A percentile compares a stretch with the other conserved stretches of the same genome.
Evolutionary conservation across 768 basidiomycete species (phyloP).

Genomic region (Lentinula sp.): DNA sequence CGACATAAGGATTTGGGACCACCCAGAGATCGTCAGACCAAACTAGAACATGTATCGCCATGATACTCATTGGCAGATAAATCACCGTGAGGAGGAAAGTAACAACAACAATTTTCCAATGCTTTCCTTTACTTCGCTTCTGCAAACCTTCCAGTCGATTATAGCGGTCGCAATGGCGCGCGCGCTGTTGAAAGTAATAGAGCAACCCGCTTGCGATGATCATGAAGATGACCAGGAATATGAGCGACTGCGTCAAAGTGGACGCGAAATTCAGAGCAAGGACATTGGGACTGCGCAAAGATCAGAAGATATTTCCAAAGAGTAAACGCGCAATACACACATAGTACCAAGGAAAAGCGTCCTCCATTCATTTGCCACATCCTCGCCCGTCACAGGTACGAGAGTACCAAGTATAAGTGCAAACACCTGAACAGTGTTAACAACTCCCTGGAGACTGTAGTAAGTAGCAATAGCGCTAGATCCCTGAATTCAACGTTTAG

Average conservation of each 20-base stretch:
- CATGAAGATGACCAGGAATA: slow-evolving; percentile 58
- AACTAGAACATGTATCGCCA: slow-evolving; percentile 69
- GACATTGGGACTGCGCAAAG: slow-evolving; percentile 52
- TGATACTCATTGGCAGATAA: slow-evolving; percentile 73
- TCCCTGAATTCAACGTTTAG: slow-evolving; percentile 34
- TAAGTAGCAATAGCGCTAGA: slow-evolving; percentile 64
- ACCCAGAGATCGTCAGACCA: slow-evolving; percentile 79
- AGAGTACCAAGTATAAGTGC: slow-evolving; percentile 59
- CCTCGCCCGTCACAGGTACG: slow-evolving; percentile 33
- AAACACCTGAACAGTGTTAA: slow-evolving; percentile 67
- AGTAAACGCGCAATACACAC: slow-evolving; percentile 28
- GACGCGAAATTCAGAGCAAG: slow-evolving; percentile 71
- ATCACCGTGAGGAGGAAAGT: slow-evolving; percentile 64
- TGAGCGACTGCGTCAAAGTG: slow-evolving; percentile 49
- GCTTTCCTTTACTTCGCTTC: slow-evolving; percentile 30
- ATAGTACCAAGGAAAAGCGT: slow-evolving; percentile 62
- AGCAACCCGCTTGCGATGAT: slow-evolving; percentile 45
- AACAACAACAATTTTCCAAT: slow-evolving; percentile 51
- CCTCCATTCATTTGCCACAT: slow-evolving; percentile 46
- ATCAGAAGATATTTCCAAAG: slow-evolving; percentile 5
- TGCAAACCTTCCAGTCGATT: slow-evolving; percentile 52
- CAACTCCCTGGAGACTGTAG: slow-evolving; percentile 65
- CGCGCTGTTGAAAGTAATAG: slow-evolving; percentile 52
- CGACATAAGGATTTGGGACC: slow-evolving; percentile 61
- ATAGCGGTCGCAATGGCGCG: slow-evolving; percentile 40